phyloP scores from a whole-genome alignment of 2,329 filamentous ascomycete genomes.

The Leptographium galeiforme region DNA sequence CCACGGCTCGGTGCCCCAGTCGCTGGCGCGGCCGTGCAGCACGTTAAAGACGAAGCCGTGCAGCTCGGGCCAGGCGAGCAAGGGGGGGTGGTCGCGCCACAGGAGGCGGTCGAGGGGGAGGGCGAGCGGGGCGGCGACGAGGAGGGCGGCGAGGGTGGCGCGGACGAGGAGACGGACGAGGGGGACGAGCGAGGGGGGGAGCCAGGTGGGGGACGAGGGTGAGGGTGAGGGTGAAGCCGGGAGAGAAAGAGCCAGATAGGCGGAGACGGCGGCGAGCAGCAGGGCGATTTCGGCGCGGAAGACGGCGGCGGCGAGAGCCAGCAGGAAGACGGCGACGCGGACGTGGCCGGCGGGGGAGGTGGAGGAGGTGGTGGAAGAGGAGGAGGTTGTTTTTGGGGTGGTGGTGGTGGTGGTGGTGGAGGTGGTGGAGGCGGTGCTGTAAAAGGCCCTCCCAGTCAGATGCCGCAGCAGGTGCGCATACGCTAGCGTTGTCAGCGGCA shows the following conservation, averaged over 20 bases:
- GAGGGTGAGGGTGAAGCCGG: no score
- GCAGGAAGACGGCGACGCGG: constrained; percentile 54
- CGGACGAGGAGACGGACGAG: constrained; percentile 32
- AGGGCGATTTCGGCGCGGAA: constrained; percentile 86
- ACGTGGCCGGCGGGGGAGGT: constrained; percentile 29
- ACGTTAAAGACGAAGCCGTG: constrained; percentile 87
- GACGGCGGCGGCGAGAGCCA: constrained; percentile 69
- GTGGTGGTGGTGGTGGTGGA: constrained; percentile 26
- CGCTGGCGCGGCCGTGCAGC: constrained; percentile 64
- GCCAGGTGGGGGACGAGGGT: no score
- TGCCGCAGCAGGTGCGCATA: constrained; percentile 30
- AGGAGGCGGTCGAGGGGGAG: constrained; percentile 81
- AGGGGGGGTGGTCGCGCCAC: constrained; percentile 52
- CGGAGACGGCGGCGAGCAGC: constrained; percentile 54
- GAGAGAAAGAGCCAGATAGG: constrained; percentile 60
- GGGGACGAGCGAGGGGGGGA: no score
- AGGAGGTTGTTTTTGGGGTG: no score
- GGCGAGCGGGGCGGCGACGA: constrained; percentile 55
- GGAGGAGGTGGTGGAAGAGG: constrained; percentile 24
- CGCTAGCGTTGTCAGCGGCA: constrained; percentile 47
- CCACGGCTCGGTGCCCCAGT: constrained; percentile 81
- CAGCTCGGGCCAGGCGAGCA: constrained; percentile 70
- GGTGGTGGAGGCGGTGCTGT: no score
- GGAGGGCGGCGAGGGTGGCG: constrained; percentile 50
- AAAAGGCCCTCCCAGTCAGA: no score